These are phyloP conservation scores for Sisymbrium altissimum DNA, from an alignment of 345 rosid genomes.

Conservation along the genomic window DNA sequence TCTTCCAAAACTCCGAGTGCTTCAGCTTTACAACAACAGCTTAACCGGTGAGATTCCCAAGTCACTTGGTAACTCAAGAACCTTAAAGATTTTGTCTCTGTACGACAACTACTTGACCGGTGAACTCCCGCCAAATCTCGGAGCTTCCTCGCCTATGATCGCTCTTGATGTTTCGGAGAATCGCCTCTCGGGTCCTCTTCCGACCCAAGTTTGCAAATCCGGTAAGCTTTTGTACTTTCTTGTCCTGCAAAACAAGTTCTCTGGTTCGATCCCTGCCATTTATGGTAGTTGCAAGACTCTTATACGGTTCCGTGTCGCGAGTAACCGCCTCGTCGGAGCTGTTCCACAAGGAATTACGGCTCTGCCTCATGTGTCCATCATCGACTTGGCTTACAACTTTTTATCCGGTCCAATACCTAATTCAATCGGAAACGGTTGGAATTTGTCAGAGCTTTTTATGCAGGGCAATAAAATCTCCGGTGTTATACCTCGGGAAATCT, in stretches of 20 bases:
- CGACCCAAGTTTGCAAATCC: constrained; percentile 58
- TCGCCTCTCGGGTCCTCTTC: constrained; percentile 66
- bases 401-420: constrained; percentile 63
- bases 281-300: constrained; percentile 66
- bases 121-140: constrained; percentile 64
- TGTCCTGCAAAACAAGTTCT: constrained; percentile 60
- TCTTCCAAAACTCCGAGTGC: constrained; percentile 65
- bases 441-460: constrained; percentile 79
- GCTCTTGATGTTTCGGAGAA: constrained; percentile 84
- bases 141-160: constrained; percentile 48
- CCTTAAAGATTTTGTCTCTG: constrained; percentile 59
- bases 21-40: constrained; percentile 94
- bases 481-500: constrained; percentile 60
- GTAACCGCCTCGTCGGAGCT: constrained; percentile 58
- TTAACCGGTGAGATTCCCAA: constrained; percentile 77
- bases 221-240: constrained; percentile 79
- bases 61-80: constrained; percentile 55
- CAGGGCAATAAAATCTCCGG: constrained; percentile 74
- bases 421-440: constrained; percentile 53
- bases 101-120: constrained; percentile 76
- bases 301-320: constrained; percentile 72
- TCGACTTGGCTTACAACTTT: constrained; percentile 67
- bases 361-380: constrained; percentile 82
- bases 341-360: constrained; percentile 61
- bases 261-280: constrained; percentile 60